Evolutionary conservation across 768 basidiomycete species (phyloP).

Genomic region (Suillus hirtellus): DNA sequence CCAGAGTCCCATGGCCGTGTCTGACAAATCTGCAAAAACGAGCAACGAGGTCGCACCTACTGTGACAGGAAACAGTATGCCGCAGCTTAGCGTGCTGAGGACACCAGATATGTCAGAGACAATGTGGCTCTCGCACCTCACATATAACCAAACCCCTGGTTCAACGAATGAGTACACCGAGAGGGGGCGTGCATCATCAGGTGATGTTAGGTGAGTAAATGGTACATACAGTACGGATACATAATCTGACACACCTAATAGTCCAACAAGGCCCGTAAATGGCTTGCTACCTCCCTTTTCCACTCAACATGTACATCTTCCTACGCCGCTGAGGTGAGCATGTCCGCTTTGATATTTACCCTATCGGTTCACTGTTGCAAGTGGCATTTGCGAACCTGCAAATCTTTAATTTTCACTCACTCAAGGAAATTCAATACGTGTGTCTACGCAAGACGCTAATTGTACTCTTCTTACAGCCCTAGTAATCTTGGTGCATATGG

Average conservation of each 20-base stretch:
- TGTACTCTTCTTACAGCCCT: conserved; percentile 29
- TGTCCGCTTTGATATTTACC: not conserved
- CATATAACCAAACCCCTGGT: not conserved
- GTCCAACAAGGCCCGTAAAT: conserved; percentile 9
- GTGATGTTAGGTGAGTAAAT: not conserved
- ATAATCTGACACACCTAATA: not conserved
- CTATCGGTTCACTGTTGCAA: conserved; percentile 1
- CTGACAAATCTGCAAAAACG: not conserved
- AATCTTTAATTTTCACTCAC: not conserved
- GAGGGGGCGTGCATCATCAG: not conserved
- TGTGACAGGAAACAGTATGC: not conserved
- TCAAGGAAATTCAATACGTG: not conserved
- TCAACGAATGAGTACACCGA: not conserved
- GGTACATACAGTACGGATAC: not conserved
- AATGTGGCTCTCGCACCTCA: not conserved
- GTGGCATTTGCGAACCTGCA: not conserved
- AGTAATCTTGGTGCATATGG: conserved; percentile 34
- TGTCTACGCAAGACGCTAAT: conserved; percentile 9
- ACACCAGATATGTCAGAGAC: not conserved
- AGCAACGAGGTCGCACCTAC: not conserved
- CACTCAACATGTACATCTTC: conserved; percentile 25
- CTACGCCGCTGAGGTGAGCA: conserved; percentile 33
- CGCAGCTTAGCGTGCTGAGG: not conserved
- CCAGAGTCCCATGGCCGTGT: not conserved
- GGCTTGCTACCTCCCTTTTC: conserved; percentile 13